Evolutionary conservation across 2,329 filamentous ascomycete genomes (phyloP).

Genomic region (Samsoniella hepiali): DNA sequence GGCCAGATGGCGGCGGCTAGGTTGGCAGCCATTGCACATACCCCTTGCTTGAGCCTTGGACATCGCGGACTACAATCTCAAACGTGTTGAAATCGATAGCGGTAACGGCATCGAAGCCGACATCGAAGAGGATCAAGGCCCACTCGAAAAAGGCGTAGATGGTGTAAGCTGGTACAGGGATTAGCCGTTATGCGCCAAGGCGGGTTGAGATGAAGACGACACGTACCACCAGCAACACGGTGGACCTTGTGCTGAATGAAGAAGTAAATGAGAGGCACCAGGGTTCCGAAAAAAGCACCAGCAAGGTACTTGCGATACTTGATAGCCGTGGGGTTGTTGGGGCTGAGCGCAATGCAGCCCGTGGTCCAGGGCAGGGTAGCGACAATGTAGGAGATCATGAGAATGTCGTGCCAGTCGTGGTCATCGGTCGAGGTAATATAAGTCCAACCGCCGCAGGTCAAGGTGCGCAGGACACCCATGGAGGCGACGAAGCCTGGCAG

Average conservation of each 20-base stretch:
- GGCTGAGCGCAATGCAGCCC: constrained; percentile 84
- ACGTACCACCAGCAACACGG: constrained; percentile 82
- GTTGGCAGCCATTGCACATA: constrained; percentile 96
- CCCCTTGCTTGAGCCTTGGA: constrained; percentile 91
- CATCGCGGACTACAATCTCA: constrained; percentile 83
- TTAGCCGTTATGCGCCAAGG: constrained; percentile 18
- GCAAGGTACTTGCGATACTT: constrained; percentile 87
- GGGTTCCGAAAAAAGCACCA: constrained; percentile 80
- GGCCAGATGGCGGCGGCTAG: constrained; percentile 52
- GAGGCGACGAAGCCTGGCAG: constrained; percentile 79
- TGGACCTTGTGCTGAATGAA: constrained; percentile 99
- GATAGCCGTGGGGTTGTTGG: constrained; percentile 75
- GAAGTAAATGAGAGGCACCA: constrained; percentile 89
- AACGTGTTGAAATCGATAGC: constrained; percentile 86
- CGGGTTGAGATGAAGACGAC: background rate
- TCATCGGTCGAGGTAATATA: constrained; percentile 98
- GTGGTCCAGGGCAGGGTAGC: constrained; percentile 93
- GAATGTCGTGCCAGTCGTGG: constrained; percentile 97
- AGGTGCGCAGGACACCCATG: constrained; percentile 79
- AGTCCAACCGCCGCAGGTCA: constrained; percentile 97
- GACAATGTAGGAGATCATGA: constrained; percentile 98
- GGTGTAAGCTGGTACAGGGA: constrained; percentile 71
- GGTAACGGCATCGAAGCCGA: constrained; percentile 93
- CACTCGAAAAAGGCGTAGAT: constrained; percentile 98
- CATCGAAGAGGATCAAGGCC: constrained; percentile 90